These are phyloP conservation scores for Yamadazyma sp. DNA, from an alignment of 1,139 yeast species.

Conservation along the genomic window DNA sequence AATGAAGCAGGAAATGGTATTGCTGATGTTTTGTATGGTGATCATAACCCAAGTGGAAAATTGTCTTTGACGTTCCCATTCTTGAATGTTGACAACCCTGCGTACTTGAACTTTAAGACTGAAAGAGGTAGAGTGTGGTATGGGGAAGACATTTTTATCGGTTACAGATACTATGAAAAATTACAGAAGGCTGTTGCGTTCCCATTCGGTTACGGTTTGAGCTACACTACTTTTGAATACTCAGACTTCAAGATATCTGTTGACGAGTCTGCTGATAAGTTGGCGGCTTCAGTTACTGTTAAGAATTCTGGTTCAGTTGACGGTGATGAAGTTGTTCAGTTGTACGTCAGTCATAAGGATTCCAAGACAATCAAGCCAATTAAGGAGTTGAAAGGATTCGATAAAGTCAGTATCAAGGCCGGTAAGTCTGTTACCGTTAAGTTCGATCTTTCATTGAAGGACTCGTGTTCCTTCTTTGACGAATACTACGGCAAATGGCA, in stretches of 20 bases:
- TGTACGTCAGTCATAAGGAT: slow-evolving; percentile 38
- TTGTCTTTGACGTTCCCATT: slow-evolving; percentile 45
- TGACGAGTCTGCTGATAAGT: slow-evolving; percentile 14
- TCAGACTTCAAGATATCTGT: slow-evolving; percentile 15
- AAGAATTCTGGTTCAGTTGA: slow-evolving; percentile 37
- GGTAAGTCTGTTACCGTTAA: slow-evolving; percentile 37
- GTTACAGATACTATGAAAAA: slow-evolving; percentile 60
- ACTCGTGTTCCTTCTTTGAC: slow-evolving; percentile 56
- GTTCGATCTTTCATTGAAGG: slow-evolving; percentile 37
- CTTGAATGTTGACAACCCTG: slow-evolving; percentile 41
- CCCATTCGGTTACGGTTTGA: slow-evolving; percentile 63
- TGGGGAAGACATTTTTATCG: slow-evolving; percentile 58
- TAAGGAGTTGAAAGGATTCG: slow-evolving; percentile 58
- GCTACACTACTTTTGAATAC: slow-evolving; percentile 49
- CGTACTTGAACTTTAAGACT: slow-evolving; percentile 37
- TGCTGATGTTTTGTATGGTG: slow-evolving; percentile 27
- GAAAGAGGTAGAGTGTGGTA: slow-evolving; percentile 53
- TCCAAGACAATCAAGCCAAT: slow-evolving; percentile 48
- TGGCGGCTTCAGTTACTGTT: slow-evolving; percentile 30
- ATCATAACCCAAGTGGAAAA: slow-evolving; percentile 29
- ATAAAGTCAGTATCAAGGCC: slow-evolving; percentile 41
- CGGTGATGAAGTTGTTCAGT: slow-evolving; percentile 49
- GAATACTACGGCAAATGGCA: slow-evolving; percentile 41
- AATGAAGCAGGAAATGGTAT: slow-evolving; percentile 26
- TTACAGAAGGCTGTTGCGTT: slow-evolving; percentile 44